phyloP scores from a whole-genome alignment of 148 eudicot species.

The Vaccinium corymbosum region DNA sequence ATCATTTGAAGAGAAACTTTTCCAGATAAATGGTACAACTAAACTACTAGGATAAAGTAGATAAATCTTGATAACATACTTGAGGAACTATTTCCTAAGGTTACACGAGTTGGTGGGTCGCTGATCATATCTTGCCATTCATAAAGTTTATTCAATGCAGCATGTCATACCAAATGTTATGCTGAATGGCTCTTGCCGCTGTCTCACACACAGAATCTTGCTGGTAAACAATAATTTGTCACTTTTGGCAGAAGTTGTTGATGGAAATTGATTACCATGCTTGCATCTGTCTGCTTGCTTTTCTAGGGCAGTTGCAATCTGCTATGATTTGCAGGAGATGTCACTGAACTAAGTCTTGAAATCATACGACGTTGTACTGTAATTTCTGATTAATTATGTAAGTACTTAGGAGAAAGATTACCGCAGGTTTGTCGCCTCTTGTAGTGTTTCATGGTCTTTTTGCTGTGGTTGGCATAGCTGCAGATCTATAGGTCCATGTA shows the following conservation, averaged over 20 bases:
- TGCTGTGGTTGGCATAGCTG: slow-evolving; percentile 47
- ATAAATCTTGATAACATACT: background rate
- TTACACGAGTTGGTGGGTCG: background rate
- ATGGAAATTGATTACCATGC: background rate
- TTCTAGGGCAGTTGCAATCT: slow-evolving; percentile 44
- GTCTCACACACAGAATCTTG: background rate
- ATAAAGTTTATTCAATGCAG: background rate
- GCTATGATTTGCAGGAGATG: slow-evolving; percentile 14
- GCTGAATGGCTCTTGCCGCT: background rate
- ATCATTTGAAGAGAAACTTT: background rate
- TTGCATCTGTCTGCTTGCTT: slow-evolving; percentile 1
- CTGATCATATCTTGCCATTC: background rate
- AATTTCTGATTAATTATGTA: background rate
- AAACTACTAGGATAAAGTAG: background rate
- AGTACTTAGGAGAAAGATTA: background rate
- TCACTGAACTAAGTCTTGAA: slow-evolving; percentile 11
- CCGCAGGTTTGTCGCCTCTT: background rate
- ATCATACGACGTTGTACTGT: background rate
- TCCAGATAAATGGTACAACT: background rate
- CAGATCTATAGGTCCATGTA: slow-evolving; percentile 31
- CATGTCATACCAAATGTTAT: background rate
- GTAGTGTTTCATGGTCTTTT: slow-evolving; percentile 18
- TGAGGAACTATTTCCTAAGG: background rate
- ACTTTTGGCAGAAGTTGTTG: background rate
- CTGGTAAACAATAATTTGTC: background rate